Base-by-base conservation (phyloP, 2,329 filamentous ascomycete genomes). In the Waltergamsia citrina region DNA sequence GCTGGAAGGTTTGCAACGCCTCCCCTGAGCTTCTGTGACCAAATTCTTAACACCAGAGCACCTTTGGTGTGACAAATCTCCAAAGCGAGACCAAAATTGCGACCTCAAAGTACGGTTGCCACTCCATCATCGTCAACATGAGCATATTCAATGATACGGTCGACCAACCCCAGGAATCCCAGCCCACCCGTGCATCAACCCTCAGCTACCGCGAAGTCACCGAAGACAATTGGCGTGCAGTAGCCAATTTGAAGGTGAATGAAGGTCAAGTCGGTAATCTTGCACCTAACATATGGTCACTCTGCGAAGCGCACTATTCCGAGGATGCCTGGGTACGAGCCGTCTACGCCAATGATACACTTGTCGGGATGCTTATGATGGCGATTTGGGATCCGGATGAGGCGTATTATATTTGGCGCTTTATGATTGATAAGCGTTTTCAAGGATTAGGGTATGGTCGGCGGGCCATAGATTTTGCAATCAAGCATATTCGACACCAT, bases 361-460 rank as follows among this genome's bases (percentile, higher is more conserved):
- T 29, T 24, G 35, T 40, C 29, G 35, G 38, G 19, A 29, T 40
- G 12, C 24, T 38, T 16, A 35, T 40, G 35, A 33, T 40, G 35
- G 33, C 38, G 15, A 35, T 40, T 26, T 35, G 35, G 32, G 28
- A 32, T 14, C 32, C 38, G 4, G 32, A 35, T 9, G 28, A 11
- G 16, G 27, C 22, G 32, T 35, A 34, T 29, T 31, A 14, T 35
- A 38, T 40, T 28, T 38, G 35, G 38, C 35, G 38, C 14, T 40
- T 40, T 24, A 36, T 36, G 37, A 39, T 39, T 20, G 37, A 36
- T 22, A 14, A 25, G 15, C 22, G 34, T 12, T 36, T 36, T 16
- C 38, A 38, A 24, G 22, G 26, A 4, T 20, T 33, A 6, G 38
- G 32, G n/a, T 38, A 15, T 7, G 32, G 38, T n/a, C 14, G 27